phyloP scores from a whole-genome alignment of 805 yeast species.

The Yamadazyma ubonensis region DNA sequence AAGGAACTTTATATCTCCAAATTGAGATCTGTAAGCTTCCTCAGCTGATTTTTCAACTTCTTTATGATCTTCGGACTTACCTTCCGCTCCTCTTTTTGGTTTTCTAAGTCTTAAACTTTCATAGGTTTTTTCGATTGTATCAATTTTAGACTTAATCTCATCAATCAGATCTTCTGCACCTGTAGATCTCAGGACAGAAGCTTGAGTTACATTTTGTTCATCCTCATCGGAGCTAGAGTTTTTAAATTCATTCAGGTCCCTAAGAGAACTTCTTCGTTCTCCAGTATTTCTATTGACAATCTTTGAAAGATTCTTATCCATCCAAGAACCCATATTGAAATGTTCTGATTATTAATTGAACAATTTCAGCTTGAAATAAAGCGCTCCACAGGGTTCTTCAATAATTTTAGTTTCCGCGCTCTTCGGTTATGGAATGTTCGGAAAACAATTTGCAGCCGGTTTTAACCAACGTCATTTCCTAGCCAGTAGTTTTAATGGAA shows the following conservation, averaged over 20 bases:
- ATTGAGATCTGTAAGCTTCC: slow-evolving; percentile 43
- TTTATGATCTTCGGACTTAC: slow-evolving; percentile 12
- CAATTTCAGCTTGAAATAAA: no score
- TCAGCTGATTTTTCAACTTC: slow-evolving; percentile 11
- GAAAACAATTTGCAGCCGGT: not conserved
- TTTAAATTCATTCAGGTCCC: slow-evolving; percentile 18
- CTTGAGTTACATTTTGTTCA: not conserved
- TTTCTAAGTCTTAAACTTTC: slow-evolving; percentile 3
- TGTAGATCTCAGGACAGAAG: not conserved
- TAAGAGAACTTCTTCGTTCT: slow-evolving; percentile 19
- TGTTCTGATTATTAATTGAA: no score
- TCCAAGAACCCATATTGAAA: no score
- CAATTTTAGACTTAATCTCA: slow-evolving; percentile 9
- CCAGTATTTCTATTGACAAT: slow-evolving; percentile 20
- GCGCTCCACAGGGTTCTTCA: not conserved
- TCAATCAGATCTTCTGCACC: slow-evolving; percentile 7
- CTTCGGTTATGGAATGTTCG: not conserved
- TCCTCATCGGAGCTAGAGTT: slow-evolving; percentile 6
- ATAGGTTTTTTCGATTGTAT: slow-evolving; percentile 12
- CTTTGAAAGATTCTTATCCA: slow-evolving; percentile 18
- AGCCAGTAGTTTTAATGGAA: no score
- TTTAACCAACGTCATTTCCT: no score
- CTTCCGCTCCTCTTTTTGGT: slow-evolving; percentile 5
- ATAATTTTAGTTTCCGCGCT: not conserved
- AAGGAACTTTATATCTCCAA: slow-evolving; percentile 52